Conservation (phyloP, 768 basidiomycete genomes). For the Tricholoma sp. region DNA sequence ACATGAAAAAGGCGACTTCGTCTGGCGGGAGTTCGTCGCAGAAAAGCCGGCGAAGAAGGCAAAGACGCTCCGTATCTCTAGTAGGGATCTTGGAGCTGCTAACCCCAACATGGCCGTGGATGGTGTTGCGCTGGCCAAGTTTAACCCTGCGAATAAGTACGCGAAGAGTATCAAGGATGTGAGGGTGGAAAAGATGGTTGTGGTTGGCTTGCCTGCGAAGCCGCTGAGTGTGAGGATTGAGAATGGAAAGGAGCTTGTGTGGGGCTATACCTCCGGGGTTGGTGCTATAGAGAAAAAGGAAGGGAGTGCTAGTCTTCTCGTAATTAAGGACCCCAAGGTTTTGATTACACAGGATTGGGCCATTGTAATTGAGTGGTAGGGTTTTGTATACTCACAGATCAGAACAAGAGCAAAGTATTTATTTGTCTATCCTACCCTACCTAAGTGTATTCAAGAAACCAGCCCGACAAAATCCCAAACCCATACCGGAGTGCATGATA, state of each 20-base stretch:
- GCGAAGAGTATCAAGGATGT: constrained; percentile 63
- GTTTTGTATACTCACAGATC: not conserved
- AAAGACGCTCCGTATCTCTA: constrained; percentile 43
- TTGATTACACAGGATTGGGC: constrained; percentile 60
- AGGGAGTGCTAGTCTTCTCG: constrained; percentile 60
- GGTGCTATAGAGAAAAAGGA: constrained; percentile 53
- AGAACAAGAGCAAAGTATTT: not conserved
- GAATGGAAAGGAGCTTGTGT: constrained; percentile 50
- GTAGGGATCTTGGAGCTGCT: constrained; percentile 46
- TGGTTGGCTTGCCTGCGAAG: constrained; percentile 63
- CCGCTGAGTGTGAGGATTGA: constrained; percentile 58
- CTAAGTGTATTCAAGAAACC: constrained; percentile 4
- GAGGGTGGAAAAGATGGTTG: constrained; percentile 75
- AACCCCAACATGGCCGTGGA: constrained; percentile 46
- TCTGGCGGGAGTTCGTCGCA: constrained; percentile 77
- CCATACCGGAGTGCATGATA: not conserved
- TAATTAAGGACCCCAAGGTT: constrained; percentile 71
- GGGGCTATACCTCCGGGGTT: constrained; percentile 61
- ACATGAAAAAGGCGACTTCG: constrained; percentile 69
- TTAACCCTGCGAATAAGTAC: constrained; percentile 59
- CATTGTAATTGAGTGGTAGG: constrained; percentile 34
- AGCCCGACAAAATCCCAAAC: not conserved
- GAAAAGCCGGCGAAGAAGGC: constrained; percentile 36
- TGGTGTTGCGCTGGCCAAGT: constrained; percentile 42
- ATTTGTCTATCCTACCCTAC: not conserved